Evolutionary conservation across 805 yeast genomes (phyloP), one percentile per base, ranked within the genome.

Genomic region (Lachancea dasiensis): DNA sequence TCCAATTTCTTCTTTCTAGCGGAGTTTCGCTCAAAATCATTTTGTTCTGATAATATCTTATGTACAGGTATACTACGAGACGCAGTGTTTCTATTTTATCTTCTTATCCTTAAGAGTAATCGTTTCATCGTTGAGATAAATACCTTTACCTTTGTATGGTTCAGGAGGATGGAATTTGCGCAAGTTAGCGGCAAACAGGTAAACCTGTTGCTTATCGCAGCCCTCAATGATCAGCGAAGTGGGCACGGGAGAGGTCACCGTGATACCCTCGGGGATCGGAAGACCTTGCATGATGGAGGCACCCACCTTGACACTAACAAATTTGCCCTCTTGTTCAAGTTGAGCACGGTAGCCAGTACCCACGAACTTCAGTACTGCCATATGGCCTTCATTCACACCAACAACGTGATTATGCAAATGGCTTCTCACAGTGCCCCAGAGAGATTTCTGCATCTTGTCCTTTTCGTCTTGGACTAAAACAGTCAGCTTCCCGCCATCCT

Each of bases 141-240:
- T 82, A 57, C 99, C 99, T 52, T 94, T 94, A 59, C 98, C 98
- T 68, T 92, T 92, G 64, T 92, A 92, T 27, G 97, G 97, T 67
- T 92, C 99, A 31, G 99, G 99, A 44, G 95, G 95, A 60, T 85
- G 86, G 70, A 77, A 77, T 51, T 75, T 76, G 61, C 97, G 80
- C 48, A 92, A 70, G 40, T 77, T 76, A 11, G 95, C 95, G 14
- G 97, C 98, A 63, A 85, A 86, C 38, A 81, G 70, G 56, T 77
- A 81, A 34, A 92, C 89, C 57, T 81, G 80, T 61, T 89, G 95
- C 63, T 86, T 84, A 63, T 90, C 81, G 30, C 79, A 67, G 19
- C 98, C 97, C 64, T 86, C 95, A 18, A 92, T 67, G 40, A 90
- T 70, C 37, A 92, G 62, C 49, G 95, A 73, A 5, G 95, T 85